Conservation (phyloP, 2,329 filamentous ascomycete species). For the Fusarium nanum region DNA sequence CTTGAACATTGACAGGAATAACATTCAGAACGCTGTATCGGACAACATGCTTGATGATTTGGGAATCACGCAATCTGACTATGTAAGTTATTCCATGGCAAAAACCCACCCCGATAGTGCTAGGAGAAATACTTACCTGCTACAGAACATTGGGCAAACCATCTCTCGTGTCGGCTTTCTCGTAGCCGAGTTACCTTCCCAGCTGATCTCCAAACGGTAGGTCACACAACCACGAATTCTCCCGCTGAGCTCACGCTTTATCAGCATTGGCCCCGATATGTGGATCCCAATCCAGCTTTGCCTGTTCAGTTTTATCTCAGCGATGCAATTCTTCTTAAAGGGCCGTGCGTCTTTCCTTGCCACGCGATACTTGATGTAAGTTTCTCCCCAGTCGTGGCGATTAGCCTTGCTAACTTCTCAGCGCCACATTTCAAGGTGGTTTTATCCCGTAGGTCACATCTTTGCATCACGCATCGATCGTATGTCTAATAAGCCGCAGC, state of each 20-base stretch:
- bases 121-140: background rate
- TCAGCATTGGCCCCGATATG: constrained; percentile 56
- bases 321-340: constrained; percentile 50
- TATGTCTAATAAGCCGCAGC: background rate
- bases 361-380: constrained; percentile 10
- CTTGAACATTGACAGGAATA: constrained; percentile 53
- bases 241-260: background rate
- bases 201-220: constrained; percentile 20
- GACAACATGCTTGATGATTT: constrained; percentile 52
- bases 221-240: rapidly evolving
- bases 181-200: constrained; percentile 19
- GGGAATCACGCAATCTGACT: constrained; percentile 27
- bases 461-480: background rate
- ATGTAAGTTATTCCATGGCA: background rate
- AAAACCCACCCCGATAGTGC: background rate
- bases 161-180: constrained; percentile 33
- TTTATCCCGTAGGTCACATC: background rate
- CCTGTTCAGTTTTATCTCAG: constrained; percentile 50
- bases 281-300: constrained; percentile 63
- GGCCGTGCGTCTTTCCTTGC: constrained; percentile 50
- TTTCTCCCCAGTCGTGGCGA: background rate
- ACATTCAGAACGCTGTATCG: constrained; percentile 52
- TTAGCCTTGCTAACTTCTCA: background rate
- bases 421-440: background rate
- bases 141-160: constrained; percentile 25